Evolutionary conservation across 1,139 yeast species (phyloP).

Genomic region (Debaryomyces sp.): DNA sequence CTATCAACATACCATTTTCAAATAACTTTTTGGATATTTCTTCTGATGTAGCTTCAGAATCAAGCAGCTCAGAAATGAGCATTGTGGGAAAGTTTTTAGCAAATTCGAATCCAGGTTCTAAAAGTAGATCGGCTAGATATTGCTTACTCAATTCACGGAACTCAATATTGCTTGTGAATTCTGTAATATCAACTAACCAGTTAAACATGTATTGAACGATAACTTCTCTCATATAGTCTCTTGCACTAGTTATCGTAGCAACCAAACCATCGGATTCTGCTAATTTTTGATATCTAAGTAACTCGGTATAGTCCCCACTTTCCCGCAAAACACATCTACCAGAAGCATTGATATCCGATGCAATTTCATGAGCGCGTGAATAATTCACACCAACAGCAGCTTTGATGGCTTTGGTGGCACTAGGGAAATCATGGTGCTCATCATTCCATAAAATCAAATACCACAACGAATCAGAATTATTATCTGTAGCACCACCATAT

Average conservation of each 20-base stretch:
- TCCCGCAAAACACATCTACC: conserved; percentile 35
- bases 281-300: conserved; percentile 28
- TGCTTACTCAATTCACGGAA: conserved; percentile 29
- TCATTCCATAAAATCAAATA: conserved; percentile 70
- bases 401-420: conserved; percentile 46
- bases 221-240: conserved; percentile 53
- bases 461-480: conserved; percentile 35
- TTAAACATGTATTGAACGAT: conserved; percentile 42
- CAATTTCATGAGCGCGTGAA: conserved; percentile 32
- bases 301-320: conserved; percentile 18
- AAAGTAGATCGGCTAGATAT: conserved; percentile 29
- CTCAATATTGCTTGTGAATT: conserved; percentile 24
- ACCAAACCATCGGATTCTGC: conserved; percentile 56
- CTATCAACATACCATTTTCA: conserved; percentile 34
- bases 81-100: conserved; percentile 30
- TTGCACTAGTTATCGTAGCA: conserved; percentile 53
- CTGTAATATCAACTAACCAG: conserved; percentile 53
- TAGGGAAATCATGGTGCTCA: conserved; percentile 62
- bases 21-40: conserved; percentile 22
- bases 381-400: conserved; percentile 33
- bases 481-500: conserved; percentile 34
- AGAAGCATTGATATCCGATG: conserved; percentile 34
- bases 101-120: conserved; percentile 30
- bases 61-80: conserved; percentile 11
- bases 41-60: background rate